These are phyloP conservation scores for Penicillium arizonense DNA, from an alignment of 495 filamentous ascomycete genomes.

Conservation along the genomic window DNA sequence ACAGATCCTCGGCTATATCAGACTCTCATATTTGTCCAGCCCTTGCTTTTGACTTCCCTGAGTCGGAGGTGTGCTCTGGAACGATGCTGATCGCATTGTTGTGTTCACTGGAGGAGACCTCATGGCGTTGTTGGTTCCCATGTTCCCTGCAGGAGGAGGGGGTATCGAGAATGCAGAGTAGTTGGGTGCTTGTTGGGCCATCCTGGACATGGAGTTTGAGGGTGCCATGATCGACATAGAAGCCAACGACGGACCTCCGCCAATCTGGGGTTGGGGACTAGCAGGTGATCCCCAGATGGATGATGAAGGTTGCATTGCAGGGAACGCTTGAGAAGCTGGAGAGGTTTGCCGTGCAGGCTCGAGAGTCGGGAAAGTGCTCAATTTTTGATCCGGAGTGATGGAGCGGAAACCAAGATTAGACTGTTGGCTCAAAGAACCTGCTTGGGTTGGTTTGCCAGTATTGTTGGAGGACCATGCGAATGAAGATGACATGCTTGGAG, in stretches of 20 bases:
- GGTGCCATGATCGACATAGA: slow-evolving; percentile 27
- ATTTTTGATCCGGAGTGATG: slow-evolving; percentile 52
- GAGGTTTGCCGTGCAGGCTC: slow-evolving; percentile 39
- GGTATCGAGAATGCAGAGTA: slow-evolving; percentile 49
- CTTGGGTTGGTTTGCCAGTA: slow-evolving; percentile 17
- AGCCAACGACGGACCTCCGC: slow-evolving; percentile 23
- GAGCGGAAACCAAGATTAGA: slow-evolving; percentile 38
- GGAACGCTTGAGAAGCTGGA: slow-evolving; percentile 26
- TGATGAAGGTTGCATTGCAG: slow-evolving; percentile 35
- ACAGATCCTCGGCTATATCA: slow-evolving; percentile 50
- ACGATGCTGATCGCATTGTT: slow-evolving; percentile 16
- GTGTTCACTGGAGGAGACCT: slow-evolving; percentile 19
- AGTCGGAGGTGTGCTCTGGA: slow-evolving; percentile 15
- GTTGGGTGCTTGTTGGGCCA: slow-evolving; percentile 28
- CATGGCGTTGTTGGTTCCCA: slow-evolving; percentile 14
- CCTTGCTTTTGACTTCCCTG: slow-evolving; percentile 47
- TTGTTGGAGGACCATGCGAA: slow-evolving; percentile 49
- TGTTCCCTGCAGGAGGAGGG: slow-evolving; percentile 33
- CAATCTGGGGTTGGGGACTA: slow-evolving; percentile 18
- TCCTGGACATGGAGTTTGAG: slow-evolving; percentile 16
- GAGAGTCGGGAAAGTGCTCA: slow-evolving; percentile 49
- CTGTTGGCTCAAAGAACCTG: slow-evolving; percentile 17
- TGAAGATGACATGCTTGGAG: slow-evolving; percentile 33
- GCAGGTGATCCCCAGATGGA: slow-evolving; percentile 22
- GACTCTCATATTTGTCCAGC: slow-evolving; percentile 78